A percentile compares a stretch with the other conserved stretches of the same genome.
Evolutionary conservation across 2,329 filamentous ascomycete genomes (phyloP).

Genomic region (Arthrobotrys musiformis): DNA sequence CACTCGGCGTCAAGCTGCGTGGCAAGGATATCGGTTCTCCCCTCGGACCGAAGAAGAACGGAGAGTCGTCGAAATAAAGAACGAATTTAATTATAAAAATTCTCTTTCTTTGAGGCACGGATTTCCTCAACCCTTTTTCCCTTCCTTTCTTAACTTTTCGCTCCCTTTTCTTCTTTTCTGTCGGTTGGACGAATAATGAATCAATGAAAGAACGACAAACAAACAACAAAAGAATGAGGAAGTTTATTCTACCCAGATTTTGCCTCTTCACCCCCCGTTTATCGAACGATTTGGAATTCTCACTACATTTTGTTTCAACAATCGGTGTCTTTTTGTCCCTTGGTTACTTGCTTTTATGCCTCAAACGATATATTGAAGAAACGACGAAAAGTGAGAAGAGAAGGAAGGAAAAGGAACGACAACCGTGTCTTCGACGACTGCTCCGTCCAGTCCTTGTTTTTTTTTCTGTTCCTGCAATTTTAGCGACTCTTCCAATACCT

Average conservation of each 20-base stretch:
- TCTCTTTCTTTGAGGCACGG: not conserved
- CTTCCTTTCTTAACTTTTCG: not conserved
- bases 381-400: not conserved
- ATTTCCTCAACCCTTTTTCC: not conserved
- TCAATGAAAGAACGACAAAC: not conserved
- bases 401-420: not conserved
- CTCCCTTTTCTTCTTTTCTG: not conserved
- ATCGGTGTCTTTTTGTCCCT: not conserved
- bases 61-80: constrained; percentile 41
- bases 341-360: not conserved
- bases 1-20: constrained; percentile 87
- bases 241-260: not conserved
- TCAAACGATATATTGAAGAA: not conserved
- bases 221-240: no score
- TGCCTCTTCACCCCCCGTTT: not conserved
- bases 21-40: constrained; percentile 86
- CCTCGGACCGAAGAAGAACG: constrained; percentile 78
- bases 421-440: constrained; percentile 6
- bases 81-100: not conserved
- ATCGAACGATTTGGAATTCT: not conserved
- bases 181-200: constrained; percentile 11
- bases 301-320: not conserved
- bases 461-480: constrained; percentile 38
- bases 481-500: constrained; percentile 30
- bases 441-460: not conserved